Conservation (phyloP, 352 stramenopile genomes). For the Blastocystis sp. region DNA sequence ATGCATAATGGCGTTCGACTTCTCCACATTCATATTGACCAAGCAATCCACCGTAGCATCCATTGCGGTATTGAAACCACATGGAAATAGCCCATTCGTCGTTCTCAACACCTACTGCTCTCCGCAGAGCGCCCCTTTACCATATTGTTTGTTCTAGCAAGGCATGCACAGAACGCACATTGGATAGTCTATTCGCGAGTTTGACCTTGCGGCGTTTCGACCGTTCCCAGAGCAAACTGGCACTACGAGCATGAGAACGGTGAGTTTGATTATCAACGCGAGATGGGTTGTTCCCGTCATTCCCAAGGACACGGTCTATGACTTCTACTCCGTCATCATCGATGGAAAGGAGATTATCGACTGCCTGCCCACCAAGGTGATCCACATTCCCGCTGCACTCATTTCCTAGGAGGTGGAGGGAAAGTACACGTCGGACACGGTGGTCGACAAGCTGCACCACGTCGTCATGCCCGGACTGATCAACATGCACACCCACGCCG, state of each 20-base stretch:
- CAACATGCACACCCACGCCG: slow-evolving; percentile 82
- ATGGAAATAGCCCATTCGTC: too few relatives aligned
- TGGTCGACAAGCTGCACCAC: slow-evolving; percentile 76
- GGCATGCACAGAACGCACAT: too few relatives aligned
- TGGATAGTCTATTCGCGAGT: too few relatives aligned
- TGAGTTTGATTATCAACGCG: slow-evolving; percentile 79
- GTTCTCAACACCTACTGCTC: too few relatives aligned
- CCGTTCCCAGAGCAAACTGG: too few relatives aligned
- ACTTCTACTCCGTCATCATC: slow-evolving; percentile 80
- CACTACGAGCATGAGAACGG: slow-evolving; percentile 1
- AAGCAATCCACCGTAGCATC: too few relatives aligned
- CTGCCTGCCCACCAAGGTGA: slow-evolving; percentile 74
- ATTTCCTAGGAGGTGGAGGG: slow-evolving; percentile 73
- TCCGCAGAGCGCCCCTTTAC: too few relatives aligned
- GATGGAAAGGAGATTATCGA: slow-evolving; percentile 78
- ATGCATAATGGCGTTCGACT: too few relatives aligned
- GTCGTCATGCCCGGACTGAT: slow-evolving; percentile 82
- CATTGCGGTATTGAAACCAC: too few relatives aligned
- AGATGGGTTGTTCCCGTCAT: slow-evolving; percentile 81
- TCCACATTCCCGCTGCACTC: background rate
- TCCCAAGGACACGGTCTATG: slow-evolving; percentile 77
- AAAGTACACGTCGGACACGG: slow-evolving; percentile 75
- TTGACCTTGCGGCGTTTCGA: too few relatives aligned
- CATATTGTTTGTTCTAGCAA: too few relatives aligned
- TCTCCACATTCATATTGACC: too few relatives aligned